Conservation (phyloP, 352 stramenopile species). For the Pythium pyrilobum region DNA sequence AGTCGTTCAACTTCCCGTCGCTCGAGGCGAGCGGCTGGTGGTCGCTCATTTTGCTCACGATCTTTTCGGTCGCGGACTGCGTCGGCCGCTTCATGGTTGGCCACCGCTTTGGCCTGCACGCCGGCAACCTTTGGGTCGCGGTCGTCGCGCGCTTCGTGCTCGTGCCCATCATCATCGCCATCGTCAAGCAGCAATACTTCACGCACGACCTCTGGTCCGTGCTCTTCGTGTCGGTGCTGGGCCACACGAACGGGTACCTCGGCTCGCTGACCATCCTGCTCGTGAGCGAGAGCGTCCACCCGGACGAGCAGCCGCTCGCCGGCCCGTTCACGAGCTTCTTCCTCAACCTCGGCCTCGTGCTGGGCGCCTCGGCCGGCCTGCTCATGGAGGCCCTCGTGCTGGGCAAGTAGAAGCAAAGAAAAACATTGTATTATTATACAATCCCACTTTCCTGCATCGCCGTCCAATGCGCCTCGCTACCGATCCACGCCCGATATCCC, state of each 20-base stretch:
- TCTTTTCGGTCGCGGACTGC: slow-evolving; percentile 74
- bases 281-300: slow-evolving; percentile 71
- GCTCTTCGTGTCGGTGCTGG: slow-evolving; percentile 58
- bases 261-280: slow-evolving; percentile 79
- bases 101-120: slow-evolving; percentile 54
- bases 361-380: slow-evolving; percentile 62
- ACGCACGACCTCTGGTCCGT: slow-evolving; percentile 72
- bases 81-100: slow-evolving; percentile 65
- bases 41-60: slow-evolving; percentile 72
- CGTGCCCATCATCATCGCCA: slow-evolving; percentile 61
- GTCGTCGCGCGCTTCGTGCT: slow-evolving; percentile 55
- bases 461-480: too few relatives aligned
- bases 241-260: slow-evolving; percentile 76
- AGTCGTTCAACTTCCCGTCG: slow-evolving; percentile 69
- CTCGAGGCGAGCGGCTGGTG: slow-evolving; percentile 74
- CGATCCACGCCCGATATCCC: too few relatives aligned
- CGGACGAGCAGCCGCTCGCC: slow-evolving; percentile 62
- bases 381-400: slow-evolving; percentile 58
- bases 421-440: background rate
- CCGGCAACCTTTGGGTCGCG: slow-evolving; percentile 57
- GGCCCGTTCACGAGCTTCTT: slow-evolving; percentile 84
- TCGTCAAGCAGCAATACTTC: slow-evolving; percentile 64
- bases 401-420: slow-evolving; percentile 27
- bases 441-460: background rate
- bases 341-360: slow-evolving; percentile 77